Evolutionary conservation across 331 rosid genomes (phyloP), one percentile per base, ranked within the genome.

Genomic region (Cucumis variabilis): DNA sequence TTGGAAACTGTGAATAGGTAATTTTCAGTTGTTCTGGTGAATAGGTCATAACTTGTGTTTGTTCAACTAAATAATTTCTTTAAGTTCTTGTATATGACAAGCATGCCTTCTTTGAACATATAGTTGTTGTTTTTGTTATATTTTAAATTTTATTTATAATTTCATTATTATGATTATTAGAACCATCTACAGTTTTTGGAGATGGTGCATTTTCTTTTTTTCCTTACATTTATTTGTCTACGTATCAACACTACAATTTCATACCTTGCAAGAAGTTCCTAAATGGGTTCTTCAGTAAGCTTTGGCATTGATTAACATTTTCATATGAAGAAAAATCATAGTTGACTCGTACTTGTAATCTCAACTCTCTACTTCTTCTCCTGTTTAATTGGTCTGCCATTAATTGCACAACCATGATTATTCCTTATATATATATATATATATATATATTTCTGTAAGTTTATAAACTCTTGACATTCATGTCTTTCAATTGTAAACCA

Each of bases 1-100:
- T 97, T 83, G 99, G 99, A 33, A 97, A 94, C 92, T 97, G 99
- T 76, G 99, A 97, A 92, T 96, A 94, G 99, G 99, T 97, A 87
- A 65, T 37, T 82, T 30, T 82, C 14, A 62, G 28, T 23, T 83
- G 37, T 37, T 82, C 53, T 37, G 86, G 37, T 83, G 58, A 37
- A 62, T 60, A 63, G 11, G 50, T 58, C 51, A 17, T 81, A 81
- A 28, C 33, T 62, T 82, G 19, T 62, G 28, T 28, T 62, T 82
- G 72, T 63, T 37, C 58, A 13, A 9, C 20, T 30, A 60, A 82
- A 60, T 20, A 33, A 82, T 20, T 82, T 30, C 1, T 30, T 20
- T 27, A 27, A 53, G 3, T 16, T 58, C 2, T 48, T 60, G n/a
- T n/a, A n/a, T n/a, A n/a, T n/a, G n/a, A n/a, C n/a, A n/a, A n/a